phyloP scores from a whole-genome alignment of 2,329 filamentous ascomycete species.

The Cryphonectria japonica region DNA sequence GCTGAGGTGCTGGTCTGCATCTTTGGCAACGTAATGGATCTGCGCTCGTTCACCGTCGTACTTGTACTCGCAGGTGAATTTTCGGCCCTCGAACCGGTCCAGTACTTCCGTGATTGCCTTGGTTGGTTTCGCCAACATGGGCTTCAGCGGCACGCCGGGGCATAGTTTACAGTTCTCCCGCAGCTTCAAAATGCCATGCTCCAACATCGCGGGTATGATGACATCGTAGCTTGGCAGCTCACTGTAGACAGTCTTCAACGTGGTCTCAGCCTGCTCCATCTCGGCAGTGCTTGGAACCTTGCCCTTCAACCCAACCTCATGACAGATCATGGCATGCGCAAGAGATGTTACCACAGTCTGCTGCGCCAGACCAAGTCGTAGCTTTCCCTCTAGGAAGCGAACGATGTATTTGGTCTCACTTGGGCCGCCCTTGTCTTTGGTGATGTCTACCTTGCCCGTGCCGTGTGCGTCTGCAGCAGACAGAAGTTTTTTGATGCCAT shows the following conservation, averaged over 20 bases:
- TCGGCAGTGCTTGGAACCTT: conserved; percentile 74
- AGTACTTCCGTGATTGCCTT: conserved; percentile 98
- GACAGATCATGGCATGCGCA: conserved; percentile 83
- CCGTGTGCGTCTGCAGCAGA: conserved; percentile 80
- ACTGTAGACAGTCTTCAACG: conserved; percentile 90
- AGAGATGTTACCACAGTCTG: conserved; percentile 88
- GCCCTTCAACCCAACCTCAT: conserved; percentile 75
- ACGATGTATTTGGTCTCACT: conserved; percentile 96
- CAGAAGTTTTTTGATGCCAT: conserved; percentile 94
- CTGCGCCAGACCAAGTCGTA: conserved; percentile 89
- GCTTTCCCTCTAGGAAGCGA: conserved; percentile 90
- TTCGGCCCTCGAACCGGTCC: conserved; percentile 92
- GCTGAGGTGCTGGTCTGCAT: conserved; percentile 70
- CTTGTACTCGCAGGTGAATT: conserved; percentile 98
- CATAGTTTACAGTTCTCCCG: conserved; percentile 86
- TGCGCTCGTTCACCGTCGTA: conserved; percentile 98
- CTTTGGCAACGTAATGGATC: conserved; percentile 92
- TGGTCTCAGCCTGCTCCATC: conserved; percentile 79
- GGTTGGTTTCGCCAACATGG: conserved; percentile 97
- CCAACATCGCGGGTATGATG: conserved; percentile 86
- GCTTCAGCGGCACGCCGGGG: conserved; percentile 92
- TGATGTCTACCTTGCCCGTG: conserved; percentile 83
- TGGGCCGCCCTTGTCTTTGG: conserved; percentile 87
- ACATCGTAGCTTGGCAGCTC: conserved; percentile 95
- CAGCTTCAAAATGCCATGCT: conserved; percentile 83